A percentile compares a stretch with the other conserved stretches of the same genome.
These are phyloP conservation scores for Botryotinia narcissicola DNA, from an alignment of 2,329 filamentous ascomycete species.

Conservation along the genomic window DNA sequence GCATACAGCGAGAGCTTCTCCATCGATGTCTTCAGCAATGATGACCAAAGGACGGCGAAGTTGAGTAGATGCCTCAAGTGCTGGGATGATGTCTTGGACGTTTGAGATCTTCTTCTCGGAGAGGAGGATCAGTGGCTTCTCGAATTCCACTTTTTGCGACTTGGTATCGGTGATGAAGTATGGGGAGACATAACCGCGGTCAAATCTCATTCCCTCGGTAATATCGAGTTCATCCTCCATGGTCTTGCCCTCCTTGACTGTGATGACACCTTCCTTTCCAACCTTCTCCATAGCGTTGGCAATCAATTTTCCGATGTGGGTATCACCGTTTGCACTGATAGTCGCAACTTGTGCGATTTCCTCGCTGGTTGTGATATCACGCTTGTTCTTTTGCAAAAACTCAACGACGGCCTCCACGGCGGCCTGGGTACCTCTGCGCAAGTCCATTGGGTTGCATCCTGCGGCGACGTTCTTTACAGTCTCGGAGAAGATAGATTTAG, in stretches of 20 bases:
- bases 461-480: slow-evolving; percentile 99
- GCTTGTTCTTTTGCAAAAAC: slow-evolving; percentile 92
- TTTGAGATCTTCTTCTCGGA: slow-evolving; percentile 99
- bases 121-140: slow-evolving; percentile 97
- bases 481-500: slow-evolving; percentile 98
- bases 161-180: slow-evolving; percentile 99
- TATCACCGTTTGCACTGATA: slow-evolving; percentile 96
- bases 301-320: slow-evolving; percentile 91
- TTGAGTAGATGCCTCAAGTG: slow-evolving; percentile 95
- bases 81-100: slow-evolving; percentile 97
- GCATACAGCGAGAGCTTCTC: slow-evolving; percentile 96
- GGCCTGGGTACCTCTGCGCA: slow-evolving; percentile 93
- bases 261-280: slow-evolving; percentile 99
- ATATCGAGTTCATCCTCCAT: slow-evolving; percentile 96
- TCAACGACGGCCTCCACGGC: slow-evolving; percentile 93
- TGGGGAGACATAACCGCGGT: slow-evolving; percentile 95
- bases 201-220: slow-evolving; percentile 99
- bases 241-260: slow-evolving; percentile 99
- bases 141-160: slow-evolving; percentile 98
- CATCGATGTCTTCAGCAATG: slow-evolving; percentile 98
- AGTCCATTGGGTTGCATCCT: slow-evolving; percentile 99
- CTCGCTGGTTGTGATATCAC: slow-evolving; percentile 94
- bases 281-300: slow-evolving; percentile 99
- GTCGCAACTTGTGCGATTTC: slow-evolving; percentile 98
- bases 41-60: slow-evolving; percentile 94